Evolutionary conservation across 1,284 basidiomycete species (phyloP).

Genomic region (Heterobasidion irregulare): DNA sequence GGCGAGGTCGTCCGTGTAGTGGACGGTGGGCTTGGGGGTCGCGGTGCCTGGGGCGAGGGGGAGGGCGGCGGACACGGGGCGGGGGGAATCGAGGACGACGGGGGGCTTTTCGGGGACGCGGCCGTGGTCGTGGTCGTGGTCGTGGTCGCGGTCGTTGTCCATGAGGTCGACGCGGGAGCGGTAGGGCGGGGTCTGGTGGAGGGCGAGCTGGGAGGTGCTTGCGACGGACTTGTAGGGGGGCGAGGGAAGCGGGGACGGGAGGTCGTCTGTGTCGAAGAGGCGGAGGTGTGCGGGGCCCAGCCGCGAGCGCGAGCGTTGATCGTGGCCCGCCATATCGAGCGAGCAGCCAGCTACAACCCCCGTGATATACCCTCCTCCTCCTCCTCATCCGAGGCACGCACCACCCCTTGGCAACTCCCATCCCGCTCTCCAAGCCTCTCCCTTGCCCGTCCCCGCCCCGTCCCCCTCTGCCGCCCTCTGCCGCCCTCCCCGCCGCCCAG

Average conservation of each 20-base stretch:
- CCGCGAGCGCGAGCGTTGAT: too few species aligned
- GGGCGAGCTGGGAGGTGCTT: slow-evolving; percentile 17
- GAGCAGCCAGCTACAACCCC: neutral
- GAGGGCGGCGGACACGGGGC: too few species aligned
- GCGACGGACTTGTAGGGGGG: slow-evolving; percentile 23
- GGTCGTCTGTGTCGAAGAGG: slow-evolving; percentile 19
- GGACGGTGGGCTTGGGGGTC: slow-evolving; percentile 33
- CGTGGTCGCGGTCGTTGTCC: slow-evolving; percentile 13
- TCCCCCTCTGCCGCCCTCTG: too few species aligned
- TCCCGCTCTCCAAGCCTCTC: neutral
- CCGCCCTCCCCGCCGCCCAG: too few species aligned
- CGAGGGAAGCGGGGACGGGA: slow-evolving; percentile 19
- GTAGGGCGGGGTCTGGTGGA: slow-evolving; percentile 15
- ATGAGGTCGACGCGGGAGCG: slow-evolving; percentile 16
- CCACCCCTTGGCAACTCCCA: neutral
- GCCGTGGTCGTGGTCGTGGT: slow-evolving; percentile 7
- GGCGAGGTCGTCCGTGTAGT: slow-evolving; percentile 34
- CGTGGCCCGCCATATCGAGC: neutral
- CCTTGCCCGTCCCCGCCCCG: neutral
- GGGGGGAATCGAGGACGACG: neutral
- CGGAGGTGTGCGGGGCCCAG: slow-evolving; percentile 7
- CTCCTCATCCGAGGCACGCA: neutral
- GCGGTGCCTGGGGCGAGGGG: slow-evolving; percentile 3
- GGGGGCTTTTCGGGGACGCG: slow-evolving; percentile 1
- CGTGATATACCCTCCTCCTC: neutral